Percentiles rank a stretch among this genome's conserved stretches.
Conservation (phyloP, 129 eudicot genomes). For the Centrapalus pauciflorus region DNA sequence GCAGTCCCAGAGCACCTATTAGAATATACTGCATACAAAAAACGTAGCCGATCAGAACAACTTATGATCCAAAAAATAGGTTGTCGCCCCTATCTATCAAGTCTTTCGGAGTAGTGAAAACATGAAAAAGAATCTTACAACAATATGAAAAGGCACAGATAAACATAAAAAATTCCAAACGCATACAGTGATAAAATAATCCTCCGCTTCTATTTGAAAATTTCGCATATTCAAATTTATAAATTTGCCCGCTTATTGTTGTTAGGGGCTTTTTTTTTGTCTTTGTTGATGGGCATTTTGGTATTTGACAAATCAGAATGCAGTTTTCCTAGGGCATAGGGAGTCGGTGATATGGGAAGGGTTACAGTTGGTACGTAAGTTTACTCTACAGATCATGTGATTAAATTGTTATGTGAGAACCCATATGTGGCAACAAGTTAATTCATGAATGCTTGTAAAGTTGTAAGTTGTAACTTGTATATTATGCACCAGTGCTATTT, state of each 20-base stretch:
- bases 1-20: slow-evolving; percentile 67
- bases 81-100: background rate
- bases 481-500: background rate
- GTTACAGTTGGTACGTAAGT: background rate
- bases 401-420: too few relatives aligned
- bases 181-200: too few relatives aligned
- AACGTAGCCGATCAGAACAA: background rate
- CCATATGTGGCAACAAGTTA: too few relatives aligned
- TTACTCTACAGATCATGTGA: too few relatives aligned
- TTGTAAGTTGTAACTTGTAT: too few relatives aligned
- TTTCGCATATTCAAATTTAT: too few relatives aligned
- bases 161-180: background rate
- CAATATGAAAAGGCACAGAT: background rate
- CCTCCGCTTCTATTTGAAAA: too few relatives aligned
- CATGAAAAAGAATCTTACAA: background rate
- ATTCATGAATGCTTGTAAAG: too few relatives aligned
- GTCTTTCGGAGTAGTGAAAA: background rate
- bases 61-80: background rate
- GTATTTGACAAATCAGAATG: background rate
- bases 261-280: background rate
- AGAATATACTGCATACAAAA: slow-evolving; percentile 53
- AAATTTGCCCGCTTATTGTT: too few relatives aligned
- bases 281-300: background rate
- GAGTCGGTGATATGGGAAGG: background rate
- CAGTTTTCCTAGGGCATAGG: background rate